Conservation (phyloP, 2,329 filamentous ascomycete species). For the Teratosphaeria nubilosa region DNA sequence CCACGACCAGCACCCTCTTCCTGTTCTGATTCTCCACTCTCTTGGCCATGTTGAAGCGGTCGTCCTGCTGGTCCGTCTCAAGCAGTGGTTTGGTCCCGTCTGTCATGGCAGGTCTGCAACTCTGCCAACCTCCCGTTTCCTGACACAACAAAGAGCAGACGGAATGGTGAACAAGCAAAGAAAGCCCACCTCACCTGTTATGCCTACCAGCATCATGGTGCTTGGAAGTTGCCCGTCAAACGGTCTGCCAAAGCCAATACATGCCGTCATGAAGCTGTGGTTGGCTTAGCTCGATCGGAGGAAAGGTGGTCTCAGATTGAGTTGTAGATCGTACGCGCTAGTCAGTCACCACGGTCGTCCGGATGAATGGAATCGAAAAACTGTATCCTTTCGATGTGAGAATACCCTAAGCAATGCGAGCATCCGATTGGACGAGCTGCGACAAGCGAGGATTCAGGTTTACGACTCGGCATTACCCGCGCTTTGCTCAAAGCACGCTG, state of each 20-base stretch:
- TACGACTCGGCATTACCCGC: too few species aligned
- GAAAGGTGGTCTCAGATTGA: not conserved
- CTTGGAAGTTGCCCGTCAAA: not conserved
- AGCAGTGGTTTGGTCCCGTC: constrained; percentile 18
- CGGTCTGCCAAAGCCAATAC: not conserved
- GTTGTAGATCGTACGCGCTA: not conserved
- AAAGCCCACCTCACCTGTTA: not conserved
- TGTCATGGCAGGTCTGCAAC: constrained; percentile 9
- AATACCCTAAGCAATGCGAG: too few species aligned
- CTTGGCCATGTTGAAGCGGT: constrained; percentile 27
- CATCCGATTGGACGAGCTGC: too few species aligned
- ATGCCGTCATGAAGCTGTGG: not conserved
- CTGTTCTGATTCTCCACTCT: constrained; percentile 27
- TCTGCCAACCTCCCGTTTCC: not conserved
- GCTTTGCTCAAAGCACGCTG: too few species aligned
- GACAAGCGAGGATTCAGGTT: too few species aligned
- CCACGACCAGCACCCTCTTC: constrained; percentile 49
- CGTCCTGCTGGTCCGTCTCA: constrained; percentile 21
- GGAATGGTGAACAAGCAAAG: not conserved
- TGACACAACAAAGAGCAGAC: not conserved
- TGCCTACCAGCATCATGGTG: not conserved
- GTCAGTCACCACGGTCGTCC: not conserved
- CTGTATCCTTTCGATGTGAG: too few species aligned
- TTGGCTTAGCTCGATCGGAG: not conserved
- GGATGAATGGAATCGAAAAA: not conserved